phyloP scores from a whole-genome alignment of 768 basidiomycete species.

The Auricularia heimuer region DNA sequence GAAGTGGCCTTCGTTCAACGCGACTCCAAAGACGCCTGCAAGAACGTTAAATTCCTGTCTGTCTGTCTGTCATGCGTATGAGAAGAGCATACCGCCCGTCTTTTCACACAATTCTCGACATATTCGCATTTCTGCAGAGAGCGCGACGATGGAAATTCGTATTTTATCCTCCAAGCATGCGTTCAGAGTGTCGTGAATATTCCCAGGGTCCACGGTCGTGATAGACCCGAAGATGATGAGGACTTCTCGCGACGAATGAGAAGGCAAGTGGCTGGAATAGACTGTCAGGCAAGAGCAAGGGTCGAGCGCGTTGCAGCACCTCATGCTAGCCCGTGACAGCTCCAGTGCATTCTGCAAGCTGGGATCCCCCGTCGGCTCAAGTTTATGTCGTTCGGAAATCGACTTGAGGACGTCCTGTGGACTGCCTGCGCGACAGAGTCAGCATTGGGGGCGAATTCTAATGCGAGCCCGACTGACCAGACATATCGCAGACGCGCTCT shows the following conservation, averaged over 20 bases:
- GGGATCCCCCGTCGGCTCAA: conserved; percentile 87
- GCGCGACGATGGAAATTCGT: conserved; percentile 84
- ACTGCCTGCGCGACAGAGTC: conserved; percentile 49
- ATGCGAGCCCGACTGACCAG: conserved; percentile 45
- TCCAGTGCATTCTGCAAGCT: conserved; percentile 96
- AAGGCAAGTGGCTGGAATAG: conserved; percentile 76
- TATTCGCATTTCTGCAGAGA: conserved; percentile 98
- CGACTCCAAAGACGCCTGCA: conserved; percentile 72
- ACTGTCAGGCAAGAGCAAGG: neutral
- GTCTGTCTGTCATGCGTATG: neutral
- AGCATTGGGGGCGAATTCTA: neutral
- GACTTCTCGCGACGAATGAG: conserved; percentile 93
- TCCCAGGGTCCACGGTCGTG: conserved; percentile 94
- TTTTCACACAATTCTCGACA: conserved; percentile 86
- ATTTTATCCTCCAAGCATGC: conserved; percentile 73
- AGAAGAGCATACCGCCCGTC: conserved; percentile 58
- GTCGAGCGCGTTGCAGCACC: conserved; percentile 35
- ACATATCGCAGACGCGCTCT: conserved; percentile 85
- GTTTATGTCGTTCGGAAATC: conserved; percentile 74
- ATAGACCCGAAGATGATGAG: conserved; percentile 89
- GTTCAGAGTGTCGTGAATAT: conserved; percentile 91
- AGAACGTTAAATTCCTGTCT: neutral
- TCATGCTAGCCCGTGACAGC: conserved; percentile 91
- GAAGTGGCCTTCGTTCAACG: conserved; percentile 94
- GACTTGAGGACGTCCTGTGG: conserved; percentile 90